Base-by-base conservation (phyloP, 2,329 filamentous ascomycete species). In the Cytospora chrysosperma region DNA sequence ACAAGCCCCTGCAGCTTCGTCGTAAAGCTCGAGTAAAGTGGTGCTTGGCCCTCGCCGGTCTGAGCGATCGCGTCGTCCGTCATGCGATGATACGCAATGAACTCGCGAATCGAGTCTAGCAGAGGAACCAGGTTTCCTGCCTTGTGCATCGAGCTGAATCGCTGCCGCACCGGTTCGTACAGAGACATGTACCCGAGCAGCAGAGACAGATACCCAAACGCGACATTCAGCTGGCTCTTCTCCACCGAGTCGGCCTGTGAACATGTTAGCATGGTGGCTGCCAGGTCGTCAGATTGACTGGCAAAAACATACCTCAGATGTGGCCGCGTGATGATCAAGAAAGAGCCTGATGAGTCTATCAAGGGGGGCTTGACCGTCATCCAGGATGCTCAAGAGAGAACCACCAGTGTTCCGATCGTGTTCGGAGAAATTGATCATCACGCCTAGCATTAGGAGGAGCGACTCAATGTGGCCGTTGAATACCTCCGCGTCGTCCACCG, bases 391-490 rank as follows among this genome's bases (percentile, higher is more conserved):
- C 68, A 74, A 83, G 71, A 75, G 78, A 66, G 70, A 77, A 53
- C 76, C 74, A 59, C 88, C 81, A 15, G 90, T 88, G 26, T 80
- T 74, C 19, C 86, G 79, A 70, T 88, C 92, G 72, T 92, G 88
- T 73, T 97, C 93, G 10, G 91, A 85, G 61, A 97, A 84, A 71
- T 97, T 97, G 74, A 96, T 96, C 75, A 94, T 85, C 26, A 92
- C 86, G 0, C 92, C 93, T 47, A 97, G 79, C 59, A 91, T 84
- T 50, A 97, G 81, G 56, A 97, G 85, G 17, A 97, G 81, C 56
- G 86, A 83, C 68, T 96, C 89, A 59, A 93, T 77, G 1, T 81
- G 76, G 26, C 79, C 78, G 2, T 78, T 75, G 13, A 80, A 74
- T 59, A 85, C 79, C n/a, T 78, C 76, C 30, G 81, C 80, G 53